Percentiles rank a stretch among this genome's conserved stretches.
These are phyloP conservation scores for Trichoderma hamatum DNA, from an alignment of 2,329 filamentous ascomycete species.

Conservation along the genomic window DNA sequence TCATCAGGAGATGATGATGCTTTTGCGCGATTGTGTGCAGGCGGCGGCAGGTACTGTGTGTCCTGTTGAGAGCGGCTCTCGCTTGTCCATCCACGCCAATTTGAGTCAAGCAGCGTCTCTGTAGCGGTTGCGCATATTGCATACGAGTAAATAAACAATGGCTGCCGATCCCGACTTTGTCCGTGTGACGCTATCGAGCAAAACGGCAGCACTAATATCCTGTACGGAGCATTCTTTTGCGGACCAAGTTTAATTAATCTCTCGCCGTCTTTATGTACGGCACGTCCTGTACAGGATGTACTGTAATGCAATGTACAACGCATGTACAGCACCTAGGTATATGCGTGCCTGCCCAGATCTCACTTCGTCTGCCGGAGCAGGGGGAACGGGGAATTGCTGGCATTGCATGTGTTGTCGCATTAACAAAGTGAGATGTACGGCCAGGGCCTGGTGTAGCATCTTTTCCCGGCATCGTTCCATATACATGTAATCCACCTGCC, in stretches of 20 bases:
- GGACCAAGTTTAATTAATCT: conserved; percentile 1
- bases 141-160: conserved; percentile 6
- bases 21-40: neutral
- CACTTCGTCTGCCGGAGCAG: conserved; percentile 1
- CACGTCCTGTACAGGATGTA: neutral
- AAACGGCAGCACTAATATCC: neutral
- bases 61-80: neutral
- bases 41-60: too few species aligned
- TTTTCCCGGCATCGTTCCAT: neutral
- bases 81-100: neutral
- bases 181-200: neutral
- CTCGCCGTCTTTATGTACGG: neutral
- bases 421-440: neutral
- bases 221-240: conserved; percentile 1
- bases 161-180: conserved; percentile 9
- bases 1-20: conserved; percentile 10
- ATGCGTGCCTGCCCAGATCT: neutral
- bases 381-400: neutral
- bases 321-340: neutral
- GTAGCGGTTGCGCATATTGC: neutral
- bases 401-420: neutral
- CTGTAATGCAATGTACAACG: neutral
- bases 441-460: neutral
- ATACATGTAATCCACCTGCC: neutral
- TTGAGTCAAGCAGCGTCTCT: neutral